Percentiles rank a stretch among this genome's conserved stretches.
phyloP scores from a whole-genome alignment of 176 grass and related monocot genomes.

The Raddia distichophylla region DNA sequence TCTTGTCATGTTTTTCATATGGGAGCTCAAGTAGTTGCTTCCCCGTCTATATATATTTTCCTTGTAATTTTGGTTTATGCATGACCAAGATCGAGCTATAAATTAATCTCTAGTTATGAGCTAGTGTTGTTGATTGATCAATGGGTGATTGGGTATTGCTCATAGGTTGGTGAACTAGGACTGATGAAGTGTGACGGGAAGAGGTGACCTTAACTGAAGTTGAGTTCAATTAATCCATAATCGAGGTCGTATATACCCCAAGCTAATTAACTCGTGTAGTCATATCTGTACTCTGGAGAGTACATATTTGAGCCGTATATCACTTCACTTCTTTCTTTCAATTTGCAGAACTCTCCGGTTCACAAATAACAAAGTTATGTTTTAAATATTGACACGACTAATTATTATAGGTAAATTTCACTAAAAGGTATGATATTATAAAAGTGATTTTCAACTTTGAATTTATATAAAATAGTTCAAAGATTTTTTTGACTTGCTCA shows the following conservation, averaged over 20 bases:
- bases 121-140: background rate
- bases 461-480: no score
- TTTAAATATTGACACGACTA: no score
- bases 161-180: background rate
- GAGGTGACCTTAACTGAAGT: no score
- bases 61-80: background rate
- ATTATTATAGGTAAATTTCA: no score
- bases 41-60: background rate
- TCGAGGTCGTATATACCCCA: background rate
- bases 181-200: background rate
- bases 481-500: no score
- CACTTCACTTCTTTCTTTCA: background rate
- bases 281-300: background rate
- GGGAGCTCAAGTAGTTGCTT: background rate
- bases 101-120: background rate
- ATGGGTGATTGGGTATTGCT: background rate
- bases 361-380: no score
- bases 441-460: no score
- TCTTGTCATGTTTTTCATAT: background rate
- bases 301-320: background rate
- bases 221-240: background rate
- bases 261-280: background rate
- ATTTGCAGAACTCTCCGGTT: background rate
- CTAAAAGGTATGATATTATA: no score
- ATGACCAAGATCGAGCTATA: background rate